Evolutionary conservation across 345 rosid species (phyloP), one percentile per base, ranked within the genome.

Genomic region (Eucalyptus regnans): DNA sequence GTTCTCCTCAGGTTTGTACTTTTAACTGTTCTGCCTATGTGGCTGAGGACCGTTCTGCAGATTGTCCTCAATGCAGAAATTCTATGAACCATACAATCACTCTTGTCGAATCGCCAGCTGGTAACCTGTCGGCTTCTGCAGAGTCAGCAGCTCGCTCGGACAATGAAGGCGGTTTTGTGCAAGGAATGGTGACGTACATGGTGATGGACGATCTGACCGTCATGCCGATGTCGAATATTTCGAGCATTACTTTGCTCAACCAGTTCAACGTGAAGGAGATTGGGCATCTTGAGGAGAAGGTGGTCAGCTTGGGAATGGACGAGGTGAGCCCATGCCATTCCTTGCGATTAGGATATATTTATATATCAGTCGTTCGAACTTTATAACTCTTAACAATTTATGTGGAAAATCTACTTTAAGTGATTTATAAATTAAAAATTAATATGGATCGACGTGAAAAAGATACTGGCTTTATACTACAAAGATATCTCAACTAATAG

Each of bases 131-230:
- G 27, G 83, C 83, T 76, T 23, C 48, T 3, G 46, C 48, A 12
- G 46, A 2, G 20, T 41, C 29, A 37, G 87, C 27, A 37, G 27
- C 83, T 20, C 29, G 9, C 12, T 41, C 27, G 27, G 27, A 37
- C 48, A 0, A 10, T 0, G 3, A 71, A 41, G 91, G 88, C 54
- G 94, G 92, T 7, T 91, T 79, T 49, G 92, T 90, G 52, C 92
- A 91, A 86, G 93, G 90, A 1, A 62, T 87, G 44, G 89, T 89
- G 9, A 86, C 92, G 2, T 92, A 91, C 64, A 92, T 90, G 94
- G 89, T 92, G 64, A 93, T 76, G 90, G 93, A 90, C 76, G 90
- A 90, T 87, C 88, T 94, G 37, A 48, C 9, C 9, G 89, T 93
- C 48, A 56, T 25, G 49, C 93, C 93, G 1, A 87, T 92, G 92